phyloP scores from a whole-genome alignment of 2,329 filamentous ascomycete species.

The Myriosclerotinia scirpicola region DNA sequence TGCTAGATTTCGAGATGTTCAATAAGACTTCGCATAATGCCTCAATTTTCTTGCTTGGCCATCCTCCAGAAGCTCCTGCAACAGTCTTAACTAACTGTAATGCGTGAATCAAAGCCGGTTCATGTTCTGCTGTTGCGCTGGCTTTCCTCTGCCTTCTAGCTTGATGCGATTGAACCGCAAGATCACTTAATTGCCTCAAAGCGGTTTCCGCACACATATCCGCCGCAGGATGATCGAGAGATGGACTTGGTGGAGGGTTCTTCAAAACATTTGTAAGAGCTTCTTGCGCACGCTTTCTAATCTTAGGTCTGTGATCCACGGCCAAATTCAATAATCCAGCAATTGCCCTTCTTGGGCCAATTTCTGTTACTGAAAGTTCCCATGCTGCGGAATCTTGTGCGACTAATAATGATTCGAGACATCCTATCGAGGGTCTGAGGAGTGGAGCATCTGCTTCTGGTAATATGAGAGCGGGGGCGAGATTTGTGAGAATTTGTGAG shows the following conservation, averaged over 20 bases:
- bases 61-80: slow-evolving; percentile 82
- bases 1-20: slow-evolving; percentile 83
- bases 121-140: slow-evolving; percentile 58
- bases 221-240: slow-evolving; percentile 88
- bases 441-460: slow-evolving; percentile 84
- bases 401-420: slow-evolving; percentile 84
- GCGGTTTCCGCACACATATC: slow-evolving; percentile 96
- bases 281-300: slow-evolving; percentile 89
- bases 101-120: slow-evolving; percentile 85
- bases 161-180: slow-evolving; percentile 61
- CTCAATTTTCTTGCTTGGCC: slow-evolving; percentile 96
- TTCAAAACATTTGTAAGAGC: slow-evolving; percentile 80
- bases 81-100: slow-evolving; percentile 90
- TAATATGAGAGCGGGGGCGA: slow-evolving; percentile 80
- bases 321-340: slow-evolving; percentile 82
- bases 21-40: slow-evolving; percentile 85
- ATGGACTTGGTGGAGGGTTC: slow-evolving; percentile 85
- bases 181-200: slow-evolving; percentile 73
- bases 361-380: slow-evolving; percentile 79
- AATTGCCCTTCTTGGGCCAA: slow-evolving; percentile 83
- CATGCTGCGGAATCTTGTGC: slow-evolving; percentile 87
- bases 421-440: slow-evolving; percentile 84
- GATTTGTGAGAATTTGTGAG: slow-evolving; percentile 81
- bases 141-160: slow-evolving; percentile 68
- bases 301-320: slow-evolving; percentile 86